These are phyloP conservation scores for Groenewaldozyma sp. DNA, from an alignment of 1,139 yeast genomes.

Conservation along the genomic window DNA sequence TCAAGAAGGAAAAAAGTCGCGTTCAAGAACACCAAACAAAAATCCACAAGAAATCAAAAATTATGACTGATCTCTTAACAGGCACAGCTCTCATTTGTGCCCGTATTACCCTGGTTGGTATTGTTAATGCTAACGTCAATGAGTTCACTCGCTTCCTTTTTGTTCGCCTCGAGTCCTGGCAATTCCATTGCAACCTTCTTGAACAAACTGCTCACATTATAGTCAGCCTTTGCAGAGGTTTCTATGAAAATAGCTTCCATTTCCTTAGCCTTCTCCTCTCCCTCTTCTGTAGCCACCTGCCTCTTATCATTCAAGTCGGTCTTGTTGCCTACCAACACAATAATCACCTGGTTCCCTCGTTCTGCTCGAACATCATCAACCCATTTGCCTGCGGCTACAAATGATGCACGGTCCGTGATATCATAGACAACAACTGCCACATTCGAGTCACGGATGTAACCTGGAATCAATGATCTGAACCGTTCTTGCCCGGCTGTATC, in stretches of 20 bases:
- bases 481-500: constrained; percentile 99
- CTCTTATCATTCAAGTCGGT: constrained; percentile 57
- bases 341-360: constrained; percentile 59
- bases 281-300: constrained; percentile 74
- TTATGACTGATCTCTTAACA: constrained; percentile 10
- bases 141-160: constrained; percentile 30
- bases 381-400: constrained; percentile 72
- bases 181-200: constrained; percentile 84
- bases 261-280: constrained; percentile 65
- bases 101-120: constrained; percentile 9
- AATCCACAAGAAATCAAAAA: neutral
- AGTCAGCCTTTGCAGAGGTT: constrained; percentile 91
- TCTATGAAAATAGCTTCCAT: constrained; percentile 80
- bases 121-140: constrained; percentile 49
- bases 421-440: constrained; percentile 96
- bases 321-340: constrained; percentile 74
- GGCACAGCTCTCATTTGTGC: constrained; percentile 15
- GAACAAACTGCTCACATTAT: constrained; percentile 81
- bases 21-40: neutral
- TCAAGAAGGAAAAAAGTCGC: too few species aligned
- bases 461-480: constrained; percentile 86
- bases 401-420: constrained; percentile 66
- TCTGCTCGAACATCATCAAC: constrained; percentile 73
- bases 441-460: constrained; percentile 91
- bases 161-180: constrained; percentile 62